Conservation (phyloP, 2,329 filamentous ascomycete genomes). For the Botryotinia convoluta region DNA sequence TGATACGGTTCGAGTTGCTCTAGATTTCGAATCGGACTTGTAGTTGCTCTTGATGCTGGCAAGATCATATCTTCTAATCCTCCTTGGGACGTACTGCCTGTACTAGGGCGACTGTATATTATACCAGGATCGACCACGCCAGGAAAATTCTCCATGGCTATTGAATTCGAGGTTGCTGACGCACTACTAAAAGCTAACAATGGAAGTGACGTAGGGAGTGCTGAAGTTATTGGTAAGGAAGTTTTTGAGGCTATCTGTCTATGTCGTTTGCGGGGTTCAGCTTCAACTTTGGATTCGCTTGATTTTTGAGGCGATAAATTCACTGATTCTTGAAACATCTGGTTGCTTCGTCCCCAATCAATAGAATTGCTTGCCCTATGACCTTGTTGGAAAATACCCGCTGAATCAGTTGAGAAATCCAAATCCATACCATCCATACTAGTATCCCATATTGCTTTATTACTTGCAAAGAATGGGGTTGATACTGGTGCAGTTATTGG, state of each 20-base stretch:
- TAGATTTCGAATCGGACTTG: conserved; percentile 30
- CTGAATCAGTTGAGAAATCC: conserved; percentile 50
- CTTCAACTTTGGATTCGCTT: conserved; percentile 16
- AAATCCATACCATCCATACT: conserved; percentile 57
- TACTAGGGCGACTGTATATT: conserved; percentile 49
- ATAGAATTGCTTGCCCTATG: conserved; percentile 52
- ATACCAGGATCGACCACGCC: conserved; percentile 59
- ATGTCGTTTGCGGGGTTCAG: conserved; percentile 42
- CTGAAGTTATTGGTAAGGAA: conserved; percentile 24
- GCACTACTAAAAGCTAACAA: conserved; percentile 42
- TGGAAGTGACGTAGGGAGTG: conserved; percentile 45
- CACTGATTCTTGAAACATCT: conserved; percentile 52
- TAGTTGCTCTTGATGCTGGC: conserved; percentile 33
- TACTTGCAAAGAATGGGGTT: conserved; percentile 45
- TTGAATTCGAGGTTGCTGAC: conserved; percentile 48
- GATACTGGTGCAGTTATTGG: conserved; percentile 57
- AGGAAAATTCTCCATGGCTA: conserved; percentile 47
- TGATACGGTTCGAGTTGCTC: conserved; percentile 36
- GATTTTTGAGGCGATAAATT: conserved; percentile 26
- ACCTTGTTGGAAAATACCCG: conserved; percentile 34
- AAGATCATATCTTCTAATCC: conserved; percentile 31
- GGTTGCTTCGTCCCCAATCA: conserved; percentile 56
- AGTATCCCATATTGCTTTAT: conserved; percentile 53
- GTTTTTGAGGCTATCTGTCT: conserved; percentile 47
- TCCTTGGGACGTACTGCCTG: conserved; percentile 24